These are phyloP conservation scores for Camellia japonica DNA, from an alignment of 148 eudicot species.

Conservation along the genomic window DNA sequence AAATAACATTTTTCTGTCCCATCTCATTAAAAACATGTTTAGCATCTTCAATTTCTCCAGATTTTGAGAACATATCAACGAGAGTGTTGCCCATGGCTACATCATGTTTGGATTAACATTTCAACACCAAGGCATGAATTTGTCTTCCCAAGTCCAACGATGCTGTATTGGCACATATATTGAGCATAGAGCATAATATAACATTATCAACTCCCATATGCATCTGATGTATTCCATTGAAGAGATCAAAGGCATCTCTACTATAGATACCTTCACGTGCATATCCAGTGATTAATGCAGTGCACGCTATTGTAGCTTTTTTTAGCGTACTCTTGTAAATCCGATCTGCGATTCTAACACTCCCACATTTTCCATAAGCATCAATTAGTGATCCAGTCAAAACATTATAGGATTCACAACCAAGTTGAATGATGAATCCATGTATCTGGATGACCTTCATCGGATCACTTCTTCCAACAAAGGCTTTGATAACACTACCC, in stretches of 20 bases:
- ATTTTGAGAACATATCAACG: constrained; percentile 26
- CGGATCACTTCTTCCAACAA: neutral
- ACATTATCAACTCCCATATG: constrained; percentile 16
- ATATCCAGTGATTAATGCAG: constrained; percentile 25
- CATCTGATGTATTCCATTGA: constrained; percentile 18
- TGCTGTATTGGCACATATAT: constrained; percentile 19
- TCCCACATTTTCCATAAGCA: constrained; percentile 26
- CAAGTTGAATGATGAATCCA: constrained; percentile 19
- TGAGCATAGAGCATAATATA: constrained; percentile 23
- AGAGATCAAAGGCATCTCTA: constrained; percentile 21
- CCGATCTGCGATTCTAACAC: neutral
- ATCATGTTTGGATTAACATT: constrained; percentile 17
- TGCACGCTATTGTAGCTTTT: constrained; percentile 18
- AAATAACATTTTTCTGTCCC: constrained; percentile 22
- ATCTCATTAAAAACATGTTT: constrained; percentile 11
- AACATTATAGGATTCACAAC: constrained; percentile 9
- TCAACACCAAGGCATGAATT: constrained; percentile 23
- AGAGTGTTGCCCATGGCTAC: constrained; percentile 22
- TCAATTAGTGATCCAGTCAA: constrained; percentile 21
- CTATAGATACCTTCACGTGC: constrained; percentile 19
- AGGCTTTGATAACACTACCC: constrained; percentile 19
- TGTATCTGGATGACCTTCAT: constrained; percentile 18
- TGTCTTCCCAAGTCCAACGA: constrained; percentile 16
- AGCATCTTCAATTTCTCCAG: constrained; percentile 20
- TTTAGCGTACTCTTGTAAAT: constrained; percentile 12